Base-by-base conservation (phyloP, 148 eudicot species). In the Hydrangea macrophylla region DNA sequence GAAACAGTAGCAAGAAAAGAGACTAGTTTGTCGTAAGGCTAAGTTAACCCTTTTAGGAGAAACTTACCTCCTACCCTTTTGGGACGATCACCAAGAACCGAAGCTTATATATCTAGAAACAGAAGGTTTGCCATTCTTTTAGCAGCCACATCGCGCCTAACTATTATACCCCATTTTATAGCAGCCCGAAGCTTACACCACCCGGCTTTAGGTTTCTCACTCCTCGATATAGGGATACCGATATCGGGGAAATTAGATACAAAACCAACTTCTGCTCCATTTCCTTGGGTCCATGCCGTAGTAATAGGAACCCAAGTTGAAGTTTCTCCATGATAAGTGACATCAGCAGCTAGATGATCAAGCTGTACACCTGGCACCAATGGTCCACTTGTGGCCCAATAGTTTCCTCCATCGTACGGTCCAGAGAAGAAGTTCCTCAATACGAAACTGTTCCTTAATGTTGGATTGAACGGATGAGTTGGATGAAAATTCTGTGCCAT, bases 131-230 rank as follows among this genome's bases (percentile, higher is more conserved):
- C 73, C 67, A 70, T 73, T 73, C 73, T 78, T 77, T 68, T 63
- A 59, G 83, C 88, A 70, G 82, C 90, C 57, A 79, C 88, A 32
- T 58, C 56, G 17, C 88, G 80, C 76, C 79, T 73, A 9, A 86
- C 70, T 2, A 66, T 69, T 39, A 84, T 82, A 68, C 83, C 81
- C 90, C 84, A 91, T 81, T 74, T 88, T 24, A 91, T 60, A 58
- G 74, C 82, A 68, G 95, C 92, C 24, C 90, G 91, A 31, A 91
- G 48, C 77, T 86, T 84, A 36, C 80, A 75, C 95, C 97, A 88
- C 59, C 83, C 54, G 5, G 79, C 84, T 76, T 70, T 86, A 28
- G 83, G 75, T 54, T 76, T 81, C 32, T 80, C 73, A 27, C 31
- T 69, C 56, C 81, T 68, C 30, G 88, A 54, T 26, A 59, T 40